Evolutionary conservation across 306 rosid genomes (phyloP).

Genomic region (Gastrolobium bilobum): DNA sequence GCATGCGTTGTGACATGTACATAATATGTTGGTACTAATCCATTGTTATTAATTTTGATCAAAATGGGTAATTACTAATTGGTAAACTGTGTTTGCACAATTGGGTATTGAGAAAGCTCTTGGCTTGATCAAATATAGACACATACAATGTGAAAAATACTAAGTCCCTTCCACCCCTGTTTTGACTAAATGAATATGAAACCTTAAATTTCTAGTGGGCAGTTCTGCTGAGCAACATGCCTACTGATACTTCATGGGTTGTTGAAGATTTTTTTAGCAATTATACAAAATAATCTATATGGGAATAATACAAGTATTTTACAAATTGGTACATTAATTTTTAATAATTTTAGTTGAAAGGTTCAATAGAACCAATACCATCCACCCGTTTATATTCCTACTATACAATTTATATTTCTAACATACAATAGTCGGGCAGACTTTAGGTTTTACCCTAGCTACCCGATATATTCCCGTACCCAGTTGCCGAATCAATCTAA

Average conservation of each 20-base stretch:
- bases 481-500: conserved; percentile 14
- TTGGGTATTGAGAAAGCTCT: conserved; percentile 6
- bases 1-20: background rate
- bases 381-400: too few relatives aligned
- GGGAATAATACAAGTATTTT: background rate
- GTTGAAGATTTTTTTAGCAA: background rate
- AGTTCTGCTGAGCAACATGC: background rate
- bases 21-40: background rate
- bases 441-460: background rate
- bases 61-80: conserved; percentile 27
- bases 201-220: background rate
- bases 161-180: background rate
- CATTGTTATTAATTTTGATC: background rate
- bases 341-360: background rate
- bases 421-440: background rate
- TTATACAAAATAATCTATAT: background rate
- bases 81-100: conserved; percentile 17
- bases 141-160: background rate
- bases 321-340: background rate
- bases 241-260: background rate
- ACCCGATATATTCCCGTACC: background rate
- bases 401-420: too few relatives aligned
- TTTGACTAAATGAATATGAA: background rate
- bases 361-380: conserved; percentile 6
- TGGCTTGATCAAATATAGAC: conserved; percentile 15